Base-by-base conservation (phyloP, 164 flowering plant genomes). In the Saururus chinensis region DNA sequence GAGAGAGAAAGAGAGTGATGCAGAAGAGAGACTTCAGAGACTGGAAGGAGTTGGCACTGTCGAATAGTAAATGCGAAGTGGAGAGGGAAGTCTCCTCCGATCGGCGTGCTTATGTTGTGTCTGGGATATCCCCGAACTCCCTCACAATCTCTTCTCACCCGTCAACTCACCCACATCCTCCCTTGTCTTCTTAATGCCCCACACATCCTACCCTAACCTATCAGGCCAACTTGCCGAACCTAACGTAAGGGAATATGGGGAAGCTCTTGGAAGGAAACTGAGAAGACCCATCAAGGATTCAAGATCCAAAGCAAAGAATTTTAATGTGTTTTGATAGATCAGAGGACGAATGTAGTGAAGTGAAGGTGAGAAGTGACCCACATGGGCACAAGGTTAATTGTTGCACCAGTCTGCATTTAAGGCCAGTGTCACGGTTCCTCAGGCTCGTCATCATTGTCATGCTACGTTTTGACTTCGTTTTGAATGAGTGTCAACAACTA, bases 401-500 rank as follows among this genome's bases (percentile, higher is more conserved):
- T 45, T 45, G 49, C 49, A 45, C 49, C 49, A 45, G 49, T 45
- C 19, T 51, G 64, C 64, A 51, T 51, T 61, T 51, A 61, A 61
- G 42, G 41, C 21, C 20, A 30, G 37, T 30, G 65, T 40, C 58
- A 62, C 53, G 48, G 53, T 62, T 62, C 48, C 65, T 30, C 40
- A 40, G 65, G 58, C 54, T 40, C 59, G 66, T 63, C 66, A 56
- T 63, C 53, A 62, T 62, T 62, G 52, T 40, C 57, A 54, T 62
- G 65, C 58, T 25, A 42, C 56, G 66, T n/a, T 56, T 63, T 55
- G 66, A 63, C 52, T 63, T 23, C 41, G 58, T 55, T 61, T 25
- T 16, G 40, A 63, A 63, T 63, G 66, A 56, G 20, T 45, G 23
- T 40, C 23, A 30, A 30, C 48, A 14, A 1, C 60, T 23, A 23